Evolutionary conservation across 306 rosid species (phyloP).

Genomic region (Acacia melanoxylon): DNA sequence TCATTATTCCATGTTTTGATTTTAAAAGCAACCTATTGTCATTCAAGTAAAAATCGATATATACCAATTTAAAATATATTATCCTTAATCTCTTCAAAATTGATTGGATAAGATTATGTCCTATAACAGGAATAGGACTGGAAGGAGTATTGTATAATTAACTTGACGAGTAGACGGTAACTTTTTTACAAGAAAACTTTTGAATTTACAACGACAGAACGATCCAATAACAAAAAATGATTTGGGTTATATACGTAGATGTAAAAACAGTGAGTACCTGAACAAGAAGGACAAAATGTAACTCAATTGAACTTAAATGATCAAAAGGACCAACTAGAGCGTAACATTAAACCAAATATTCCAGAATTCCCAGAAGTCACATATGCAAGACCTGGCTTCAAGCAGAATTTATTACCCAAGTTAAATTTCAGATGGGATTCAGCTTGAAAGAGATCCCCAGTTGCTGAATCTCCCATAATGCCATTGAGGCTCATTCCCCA

Average conservation of each 20-base stretch:
- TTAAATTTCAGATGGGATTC: conserved; percentile 75
- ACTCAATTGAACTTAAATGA: conserved; percentile 1
- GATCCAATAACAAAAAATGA: conserved; percentile 17
- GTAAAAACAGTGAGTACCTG: conserved; percentile 1
- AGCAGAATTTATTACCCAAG: conserved; percentile 55
- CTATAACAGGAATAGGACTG: too few species aligned
- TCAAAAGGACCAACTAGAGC: conserved; percentile 76
- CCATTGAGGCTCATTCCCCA: conserved; percentile 82
- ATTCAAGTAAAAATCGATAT: too few species aligned
- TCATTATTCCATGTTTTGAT: too few species aligned
- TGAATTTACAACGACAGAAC: background rate
- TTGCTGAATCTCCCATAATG: conserved; percentile 41
- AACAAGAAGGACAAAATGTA: background rate
- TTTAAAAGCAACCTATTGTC: too few species aligned
- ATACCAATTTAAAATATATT: too few species aligned
- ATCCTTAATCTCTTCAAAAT: too few species aligned
- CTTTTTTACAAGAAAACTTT: background rate
- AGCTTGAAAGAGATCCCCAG: conserved; percentile 58
- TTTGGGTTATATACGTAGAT: conserved; percentile 14
- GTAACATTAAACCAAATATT: conserved; percentile 64
- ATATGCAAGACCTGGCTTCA: conserved; percentile 80
- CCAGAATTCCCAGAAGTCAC: conserved; percentile 54
- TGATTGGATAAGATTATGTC: too few species aligned
- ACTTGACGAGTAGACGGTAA: background rate
- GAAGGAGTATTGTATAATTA: too few species aligned